Base-by-base conservation (phyloP, 139 green algal genomes). In the Micractinium conductrix region DNA sequence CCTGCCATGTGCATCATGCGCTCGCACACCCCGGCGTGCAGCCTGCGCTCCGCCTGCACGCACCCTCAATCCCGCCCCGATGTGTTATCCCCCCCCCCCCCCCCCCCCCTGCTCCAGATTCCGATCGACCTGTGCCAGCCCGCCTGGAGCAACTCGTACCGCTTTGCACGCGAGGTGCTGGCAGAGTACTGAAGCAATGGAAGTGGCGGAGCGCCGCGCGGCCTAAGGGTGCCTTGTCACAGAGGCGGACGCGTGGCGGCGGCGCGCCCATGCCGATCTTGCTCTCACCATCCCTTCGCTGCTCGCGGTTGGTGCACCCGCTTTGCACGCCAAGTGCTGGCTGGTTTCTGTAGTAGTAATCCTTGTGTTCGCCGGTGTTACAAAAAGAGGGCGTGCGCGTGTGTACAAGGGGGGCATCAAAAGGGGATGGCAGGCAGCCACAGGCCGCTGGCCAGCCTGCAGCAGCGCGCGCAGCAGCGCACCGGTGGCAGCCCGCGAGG, bases 131-230 rank as follows among this genome's bases (percentile, higher is more conserved):
- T 83, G 62, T 86, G 78, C 85, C 92, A 98, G 91, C 90, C 95
- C 16, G 87, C 90, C 84, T 98, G 94, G 94, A 94, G 87, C 79
- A 83, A 91, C 62, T 84, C 91, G 7, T 98, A 92, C 87, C 82
- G 90, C n/a, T 96, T 94, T 78, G 90, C 92, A 6, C 82, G 91
- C 24, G 87, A 93, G 71, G 74, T 96, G 35, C 87, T 97, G 79
- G 87, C 91, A 19, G 37, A 84, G 78, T 83, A 71, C 76, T 82
- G 76, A 82, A 22, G 43, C 42, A 19, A 33, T 7, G n/a, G n/a
- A n/a, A n/a, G n/a, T n/a, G n/a, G n/a, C n/a, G n/a, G n/a, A n/a
- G n/a, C n/a, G n/a, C n/a, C n/a, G n/a, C n/a, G n/a, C n/a, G n/a
- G n/a, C n/a, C n/a, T n/a, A n/a, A n/a, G n/a, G n/a, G n/a, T n/a